phyloP scores from a whole-genome alignment of 345 rosid genomes.

The Hibiscus tridactylites region DNA sequence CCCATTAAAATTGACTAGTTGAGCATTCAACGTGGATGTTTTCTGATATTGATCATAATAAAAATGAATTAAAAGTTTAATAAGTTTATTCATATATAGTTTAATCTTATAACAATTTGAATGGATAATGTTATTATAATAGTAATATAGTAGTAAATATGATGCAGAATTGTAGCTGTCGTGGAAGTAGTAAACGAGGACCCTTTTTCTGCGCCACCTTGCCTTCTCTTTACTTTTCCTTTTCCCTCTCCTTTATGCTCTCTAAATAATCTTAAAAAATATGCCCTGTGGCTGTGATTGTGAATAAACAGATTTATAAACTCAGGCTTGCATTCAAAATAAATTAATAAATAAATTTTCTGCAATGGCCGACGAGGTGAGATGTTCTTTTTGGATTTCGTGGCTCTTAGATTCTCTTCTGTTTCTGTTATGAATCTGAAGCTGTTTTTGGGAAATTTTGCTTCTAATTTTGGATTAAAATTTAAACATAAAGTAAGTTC shows the following conservation, averaged over 20 bases:
- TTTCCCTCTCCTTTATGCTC: neutral
- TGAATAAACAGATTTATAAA: neutral
- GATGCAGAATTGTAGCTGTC: slow-evolving; percentile 14
- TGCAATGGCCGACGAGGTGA: slow-evolving; percentile 28
- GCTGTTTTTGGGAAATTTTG: neutral
- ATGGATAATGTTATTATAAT: too few relatives aligned
- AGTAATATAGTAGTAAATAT: neutral
- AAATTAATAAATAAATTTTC: neutral
- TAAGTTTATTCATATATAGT: too few relatives aligned
- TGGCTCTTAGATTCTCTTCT: neutral
- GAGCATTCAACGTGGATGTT: too few relatives aligned
- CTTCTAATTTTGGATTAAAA: too few relatives aligned
- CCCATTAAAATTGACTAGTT: too few relatives aligned
- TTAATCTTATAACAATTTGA: too few relatives aligned
- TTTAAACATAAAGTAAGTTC: neutral
- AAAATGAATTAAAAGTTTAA: too few relatives aligned
- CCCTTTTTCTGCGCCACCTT: slow-evolving; percentile 27
- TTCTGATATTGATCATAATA: too few relatives aligned
- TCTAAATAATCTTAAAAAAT: too few relatives aligned
- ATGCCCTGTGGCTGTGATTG: neutral
- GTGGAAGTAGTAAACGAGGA: slow-evolving; percentile 22
- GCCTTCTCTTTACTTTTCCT: neutral
- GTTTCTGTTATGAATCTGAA: neutral
- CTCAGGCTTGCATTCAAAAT: neutral
- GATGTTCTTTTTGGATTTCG: neutral